A percentile compares a stretch with the other conserved stretches of the same genome.
phyloP scores from a whole-genome alignment of 805 yeast genomes.

The Cephaloascus albidus region DNA sequence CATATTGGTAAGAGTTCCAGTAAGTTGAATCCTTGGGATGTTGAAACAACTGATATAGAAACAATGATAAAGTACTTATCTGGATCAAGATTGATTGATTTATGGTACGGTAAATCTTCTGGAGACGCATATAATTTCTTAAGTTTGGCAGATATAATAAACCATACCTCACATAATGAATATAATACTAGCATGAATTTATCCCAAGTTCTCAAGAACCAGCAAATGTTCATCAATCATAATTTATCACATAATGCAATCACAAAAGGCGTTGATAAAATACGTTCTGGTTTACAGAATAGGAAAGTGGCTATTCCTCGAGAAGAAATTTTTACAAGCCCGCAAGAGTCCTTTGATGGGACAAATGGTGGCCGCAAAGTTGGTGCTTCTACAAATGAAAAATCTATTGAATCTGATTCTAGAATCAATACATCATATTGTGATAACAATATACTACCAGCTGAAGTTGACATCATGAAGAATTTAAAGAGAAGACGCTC shows the following conservation, averaged over 20 bases:
- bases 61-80: slow-evolving; percentile 14
- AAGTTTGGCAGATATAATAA: background rate
- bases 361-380: too few species aligned
- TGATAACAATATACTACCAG: background rate
- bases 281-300: background rate
- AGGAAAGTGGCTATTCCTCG: background rate
- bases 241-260: background rate
- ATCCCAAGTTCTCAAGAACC: too few species aligned
- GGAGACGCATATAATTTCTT: background rate
- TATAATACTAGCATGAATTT: background rate
- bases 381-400: background rate
- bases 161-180: background rate
- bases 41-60: slow-evolving; percentile 23
- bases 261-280: background rate
- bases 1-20: slow-evolving; percentile 14
- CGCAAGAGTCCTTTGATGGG: too few species aligned
- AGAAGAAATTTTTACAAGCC: background rate
- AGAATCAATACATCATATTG: background rate
- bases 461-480: slow-evolving; percentile 1
- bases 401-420: background rate
- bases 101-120: slow-evolving; percentile 24
- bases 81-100: slow-evolving; percentile 19
- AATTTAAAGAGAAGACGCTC: slow-evolving; percentile 26
- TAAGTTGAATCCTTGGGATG: slow-evolving; percentile 3
- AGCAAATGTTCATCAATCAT: background rate